A percentile compares a stretch with the other conserved stretches of the same genome.
Conservation (phyloP, 352 stramenopile genomes). For the Pythium apleroticum region DNA sequence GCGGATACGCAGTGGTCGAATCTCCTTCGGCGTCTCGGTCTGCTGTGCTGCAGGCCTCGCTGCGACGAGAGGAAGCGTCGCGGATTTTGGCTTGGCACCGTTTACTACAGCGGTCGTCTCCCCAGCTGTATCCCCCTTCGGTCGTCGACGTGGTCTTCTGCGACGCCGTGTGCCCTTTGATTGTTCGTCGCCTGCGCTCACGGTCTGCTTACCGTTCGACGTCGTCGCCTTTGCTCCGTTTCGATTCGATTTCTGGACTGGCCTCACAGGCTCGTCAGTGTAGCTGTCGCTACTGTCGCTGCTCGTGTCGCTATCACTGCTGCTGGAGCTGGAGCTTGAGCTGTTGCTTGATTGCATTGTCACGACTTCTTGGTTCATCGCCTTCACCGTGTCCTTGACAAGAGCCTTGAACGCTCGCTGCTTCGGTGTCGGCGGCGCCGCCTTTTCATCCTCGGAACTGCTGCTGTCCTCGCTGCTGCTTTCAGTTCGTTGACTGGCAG, state of each 20-base stretch:
- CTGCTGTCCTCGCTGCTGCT: conserved; percentile 27
- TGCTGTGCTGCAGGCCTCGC: background rate
- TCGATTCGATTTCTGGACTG: background rate
- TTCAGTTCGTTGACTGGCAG: background rate
- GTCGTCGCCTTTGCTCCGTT: background rate
- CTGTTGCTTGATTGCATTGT: background rate
- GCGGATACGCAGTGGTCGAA: conserved; percentile 30
- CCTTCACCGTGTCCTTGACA: conserved; percentile 16
- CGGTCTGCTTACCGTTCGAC: background rate
- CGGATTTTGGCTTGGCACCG: background rate
- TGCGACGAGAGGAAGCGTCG: background rate
- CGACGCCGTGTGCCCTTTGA: conserved; percentile 17
- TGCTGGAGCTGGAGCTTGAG: conserved; percentile 11
- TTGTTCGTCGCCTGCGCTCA: background rate
- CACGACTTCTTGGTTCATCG: conserved; percentile 16
- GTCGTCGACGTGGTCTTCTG: conserved; percentile 22
- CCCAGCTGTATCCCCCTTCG: conserved; percentile 15
- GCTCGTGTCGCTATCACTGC: background rate
- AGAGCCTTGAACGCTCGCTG: conserved; percentile 18
- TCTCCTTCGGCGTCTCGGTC: conserved; percentile 16
- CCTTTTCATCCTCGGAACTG: conserved; percentile 24
- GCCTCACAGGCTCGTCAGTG: conserved; percentile 17
- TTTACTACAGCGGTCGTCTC: background rate
- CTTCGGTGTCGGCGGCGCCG: conserved; percentile 4
- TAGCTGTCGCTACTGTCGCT: conserved; percentile 8